These are phyloP conservation scores for Aureobasidium sp. DNA, from an alignment of 2,329 filamentous ascomycete species.

Conservation along the genomic window DNA sequence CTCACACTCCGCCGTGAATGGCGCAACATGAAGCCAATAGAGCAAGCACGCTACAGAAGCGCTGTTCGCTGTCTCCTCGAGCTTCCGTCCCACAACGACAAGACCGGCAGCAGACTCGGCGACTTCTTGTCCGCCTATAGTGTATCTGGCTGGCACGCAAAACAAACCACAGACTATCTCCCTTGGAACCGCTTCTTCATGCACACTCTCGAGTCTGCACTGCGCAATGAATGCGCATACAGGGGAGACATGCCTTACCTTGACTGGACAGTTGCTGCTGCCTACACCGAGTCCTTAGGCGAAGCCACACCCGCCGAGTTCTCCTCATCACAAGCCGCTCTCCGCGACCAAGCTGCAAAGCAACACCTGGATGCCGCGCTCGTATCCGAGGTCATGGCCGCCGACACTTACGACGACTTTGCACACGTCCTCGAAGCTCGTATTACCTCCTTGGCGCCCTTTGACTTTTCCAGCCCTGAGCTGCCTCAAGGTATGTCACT, in stretches of 20 bases:
- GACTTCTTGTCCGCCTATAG: constrained; percentile 24
- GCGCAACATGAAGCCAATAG: constrained; percentile 18
- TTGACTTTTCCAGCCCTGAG: constrained; percentile 19
- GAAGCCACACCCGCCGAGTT: constrained; percentile 16
- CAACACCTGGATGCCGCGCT: constrained; percentile 1
- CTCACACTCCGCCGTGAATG: constrained; percentile 20
- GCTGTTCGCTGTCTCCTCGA: constrained; percentile 23
- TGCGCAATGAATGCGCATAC: constrained; percentile 23
- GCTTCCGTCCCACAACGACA: constrained; percentile 19
- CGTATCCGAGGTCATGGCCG: background rate
- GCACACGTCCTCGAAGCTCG: constrained; percentile 18
- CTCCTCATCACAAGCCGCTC: constrained; percentile 17
- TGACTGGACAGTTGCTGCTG: constrained; percentile 23
- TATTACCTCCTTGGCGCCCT: constrained; percentile 19
- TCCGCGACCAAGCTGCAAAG: constrained; percentile 18
- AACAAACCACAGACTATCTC: constrained; percentile 22
- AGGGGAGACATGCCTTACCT: constrained; percentile 22
- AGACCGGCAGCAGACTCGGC: constrained; percentile 21
- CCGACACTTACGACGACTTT: constrained; percentile 24
- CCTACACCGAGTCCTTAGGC: constrained; percentile 20
- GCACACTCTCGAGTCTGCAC: constrained; percentile 22
- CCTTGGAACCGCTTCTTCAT: constrained; percentile 26
- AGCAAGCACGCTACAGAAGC: constrained; percentile 22
- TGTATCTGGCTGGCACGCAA: constrained; percentile 20
- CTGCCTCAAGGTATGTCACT: constrained; percentile 19